Percentiles rank a stretch among this genome's conserved stretches.
Evolutionary conservation across 768 basidiomycete species (phyloP).

Genomic region (Cubamyces lactineus): DNA sequence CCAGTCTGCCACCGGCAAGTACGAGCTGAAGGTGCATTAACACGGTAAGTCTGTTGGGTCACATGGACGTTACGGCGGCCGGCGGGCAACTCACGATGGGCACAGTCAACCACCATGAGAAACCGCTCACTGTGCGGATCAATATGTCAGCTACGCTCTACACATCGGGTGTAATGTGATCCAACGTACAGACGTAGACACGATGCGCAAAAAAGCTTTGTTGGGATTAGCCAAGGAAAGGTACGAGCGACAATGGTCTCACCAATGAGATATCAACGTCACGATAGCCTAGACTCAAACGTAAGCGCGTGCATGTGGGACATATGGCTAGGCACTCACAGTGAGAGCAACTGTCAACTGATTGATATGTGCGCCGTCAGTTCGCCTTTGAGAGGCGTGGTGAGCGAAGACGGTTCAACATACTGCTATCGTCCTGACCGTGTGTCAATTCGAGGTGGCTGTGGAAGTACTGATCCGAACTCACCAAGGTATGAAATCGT

Average conservation of each 20-base stretch:
- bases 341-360: constrained; percentile 27
- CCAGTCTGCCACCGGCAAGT: constrained; percentile 16
- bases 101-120: constrained; percentile 22
- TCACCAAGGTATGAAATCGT: constrained; percentile 34
- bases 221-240: background rate
- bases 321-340: constrained; percentile 13
- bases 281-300: constrained; percentile 29
- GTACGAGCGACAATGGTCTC: background rate
- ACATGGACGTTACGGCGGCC: background rate
- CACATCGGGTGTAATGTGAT: background rate
- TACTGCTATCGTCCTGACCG: constrained; percentile 26
- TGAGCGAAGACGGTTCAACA: background rate
- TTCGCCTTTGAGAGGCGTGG: background rate
- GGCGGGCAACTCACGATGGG: constrained; percentile 14
- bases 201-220: constrained; percentile 33
- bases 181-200: constrained; percentile 27
- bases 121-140: constrained; percentile 20
- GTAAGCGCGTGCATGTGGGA: background rate
- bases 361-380: background rate
- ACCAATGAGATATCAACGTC: constrained; percentile 35
- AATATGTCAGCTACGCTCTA: constrained; percentile 1
- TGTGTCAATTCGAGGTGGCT: background rate
- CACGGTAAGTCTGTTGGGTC: background rate
- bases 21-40: constrained; percentile 3
- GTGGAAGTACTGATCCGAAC: background rate